Evolutionary conservation across 352 stramenopile species (phyloP).

Genomic region (Thraustotheca clavata): DNA sequence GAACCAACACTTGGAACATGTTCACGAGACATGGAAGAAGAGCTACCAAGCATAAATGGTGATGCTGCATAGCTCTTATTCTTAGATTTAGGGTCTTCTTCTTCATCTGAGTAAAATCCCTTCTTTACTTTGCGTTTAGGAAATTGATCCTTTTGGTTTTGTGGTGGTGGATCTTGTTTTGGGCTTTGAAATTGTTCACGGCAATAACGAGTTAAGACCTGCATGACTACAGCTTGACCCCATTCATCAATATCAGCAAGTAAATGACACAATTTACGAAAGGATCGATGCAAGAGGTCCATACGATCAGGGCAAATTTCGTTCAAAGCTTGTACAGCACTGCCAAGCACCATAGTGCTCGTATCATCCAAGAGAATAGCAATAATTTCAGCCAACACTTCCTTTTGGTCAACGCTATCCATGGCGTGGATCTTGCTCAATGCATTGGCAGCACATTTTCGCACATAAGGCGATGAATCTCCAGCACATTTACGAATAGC

Average conservation of each 20-base stretch:
- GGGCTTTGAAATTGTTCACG: constrained; percentile 93
- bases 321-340: constrained; percentile 89
- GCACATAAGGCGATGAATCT: constrained; percentile 94
- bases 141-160: constrained; percentile 36
- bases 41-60: constrained; percentile 33
- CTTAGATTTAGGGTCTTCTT: constrained; percentile 87
- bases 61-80: constrained; percentile 29
- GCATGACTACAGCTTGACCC: constrained; percentile 93
- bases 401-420: constrained; percentile 75
- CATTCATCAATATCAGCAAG: constrained; percentile 99
- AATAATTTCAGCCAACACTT: constrained; percentile 91
- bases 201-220: constrained; percentile 94
- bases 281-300: constrained; percentile 92
- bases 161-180: constrained; percentile 28
- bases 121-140: constrained; percentile 71
- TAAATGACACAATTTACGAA: constrained; percentile 96
- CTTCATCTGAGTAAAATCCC: constrained; percentile 96
- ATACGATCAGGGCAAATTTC: constrained; percentile 95
- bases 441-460: constrained; percentile 95
- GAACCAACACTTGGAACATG: constrained; percentile 58
- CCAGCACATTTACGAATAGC: constrained; percentile 88
- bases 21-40: constrained; percentile 24
- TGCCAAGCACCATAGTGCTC: constrained; percentile 97
- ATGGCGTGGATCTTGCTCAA: constrained; percentile 91
- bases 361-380: constrained; percentile 89